These are phyloP conservation scores for Asterella californica DNA, from an alignment of 225 moss, liverwort and hornwort genomes.

Conservation along the genomic window DNA sequence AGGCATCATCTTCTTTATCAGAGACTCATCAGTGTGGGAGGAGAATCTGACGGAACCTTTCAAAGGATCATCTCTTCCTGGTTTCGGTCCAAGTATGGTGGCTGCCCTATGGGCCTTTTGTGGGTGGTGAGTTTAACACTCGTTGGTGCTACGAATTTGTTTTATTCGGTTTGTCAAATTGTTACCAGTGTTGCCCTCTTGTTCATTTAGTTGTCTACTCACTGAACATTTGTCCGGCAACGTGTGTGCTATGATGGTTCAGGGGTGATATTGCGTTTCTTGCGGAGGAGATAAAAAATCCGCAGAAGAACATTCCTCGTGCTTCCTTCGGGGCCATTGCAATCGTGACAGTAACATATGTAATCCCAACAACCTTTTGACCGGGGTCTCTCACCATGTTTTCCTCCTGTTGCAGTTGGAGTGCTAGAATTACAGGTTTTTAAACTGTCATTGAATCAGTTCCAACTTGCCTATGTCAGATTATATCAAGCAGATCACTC, in stretches of 20 bases:
- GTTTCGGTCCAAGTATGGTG: slow-evolving; percentile 73
- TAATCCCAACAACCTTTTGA: slow-evolving; percentile 35
- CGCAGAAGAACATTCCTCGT: slow-evolving; percentile 65
- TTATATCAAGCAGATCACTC: too few relatives aligned
- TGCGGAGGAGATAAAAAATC: slow-evolving; percentile 82
- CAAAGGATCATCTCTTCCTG: slow-evolving; percentile 49
- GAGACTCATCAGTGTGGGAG: slow-evolving; percentile 52
- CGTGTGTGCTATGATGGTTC: slow-evolving; percentile 9
- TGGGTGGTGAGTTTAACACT: slow-evolving; percentile 53
- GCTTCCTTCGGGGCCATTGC: slow-evolving; percentile 48
- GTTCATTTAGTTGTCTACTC: not conserved
- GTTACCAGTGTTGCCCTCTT: not conserved
- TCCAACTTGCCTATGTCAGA: not conserved
- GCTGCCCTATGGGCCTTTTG: slow-evolving; percentile 77
- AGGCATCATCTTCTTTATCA: slow-evolving; percentile 48
- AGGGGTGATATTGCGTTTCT: slow-evolving; percentile 74
- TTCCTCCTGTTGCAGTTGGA: not conserved
- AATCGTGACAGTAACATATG: slow-evolving; percentile 62
- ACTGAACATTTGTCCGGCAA: too few relatives aligned
- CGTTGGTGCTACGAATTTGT: not conserved
- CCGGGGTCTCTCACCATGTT: not conserved
- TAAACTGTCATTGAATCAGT: not conserved
- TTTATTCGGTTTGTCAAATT: not conserved
- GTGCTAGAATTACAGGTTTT: not conserved
- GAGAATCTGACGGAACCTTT: slow-evolving; percentile 62